These are phyloP conservation scores for Phlebopus sp. DNA, from an alignment of 1,284 basidiomycete species.

Conservation along the genomic window DNA sequence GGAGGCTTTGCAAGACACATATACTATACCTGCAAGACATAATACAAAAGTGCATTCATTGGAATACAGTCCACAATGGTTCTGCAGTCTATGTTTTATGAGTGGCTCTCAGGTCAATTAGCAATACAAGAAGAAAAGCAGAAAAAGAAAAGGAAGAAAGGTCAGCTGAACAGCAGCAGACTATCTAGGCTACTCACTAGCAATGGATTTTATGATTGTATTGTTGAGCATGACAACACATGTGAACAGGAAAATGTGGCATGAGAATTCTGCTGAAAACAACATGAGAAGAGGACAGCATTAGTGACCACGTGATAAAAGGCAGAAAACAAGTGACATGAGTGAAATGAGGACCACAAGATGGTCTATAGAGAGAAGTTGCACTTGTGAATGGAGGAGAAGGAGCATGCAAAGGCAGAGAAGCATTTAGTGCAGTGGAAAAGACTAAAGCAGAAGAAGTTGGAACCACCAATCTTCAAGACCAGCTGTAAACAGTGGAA, in stretches of 20 bases:
- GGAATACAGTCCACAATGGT: slow-evolving; percentile 1
- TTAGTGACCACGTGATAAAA: background rate
- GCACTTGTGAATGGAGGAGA: background rate
- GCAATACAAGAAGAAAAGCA: background rate
- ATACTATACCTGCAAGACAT: background rate
- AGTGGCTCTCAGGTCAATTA: background rate
- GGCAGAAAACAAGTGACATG: background rate
- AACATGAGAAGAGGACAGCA: background rate
- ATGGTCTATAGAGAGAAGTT: background rate
- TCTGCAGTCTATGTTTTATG: slow-evolving; percentile 1
- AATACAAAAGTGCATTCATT: background rate
- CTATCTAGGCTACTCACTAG: background rate
- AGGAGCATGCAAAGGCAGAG: background rate
- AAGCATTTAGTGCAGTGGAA: no score
- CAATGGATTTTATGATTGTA: background rate
- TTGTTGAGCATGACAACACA: background rate
- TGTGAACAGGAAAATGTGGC: background rate
- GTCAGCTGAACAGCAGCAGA: background rate
- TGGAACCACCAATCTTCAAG: background rate
- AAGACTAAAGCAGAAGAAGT: background rate
- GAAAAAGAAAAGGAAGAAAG: background rate
- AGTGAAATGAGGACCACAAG: background rate
- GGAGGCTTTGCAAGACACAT: background rate
- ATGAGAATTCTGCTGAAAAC: background rate
- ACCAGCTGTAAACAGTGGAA: background rate